Base-by-base conservation (phyloP, 1,284 basidiomycete genomes). In the Trichosporon asahii region DNA sequence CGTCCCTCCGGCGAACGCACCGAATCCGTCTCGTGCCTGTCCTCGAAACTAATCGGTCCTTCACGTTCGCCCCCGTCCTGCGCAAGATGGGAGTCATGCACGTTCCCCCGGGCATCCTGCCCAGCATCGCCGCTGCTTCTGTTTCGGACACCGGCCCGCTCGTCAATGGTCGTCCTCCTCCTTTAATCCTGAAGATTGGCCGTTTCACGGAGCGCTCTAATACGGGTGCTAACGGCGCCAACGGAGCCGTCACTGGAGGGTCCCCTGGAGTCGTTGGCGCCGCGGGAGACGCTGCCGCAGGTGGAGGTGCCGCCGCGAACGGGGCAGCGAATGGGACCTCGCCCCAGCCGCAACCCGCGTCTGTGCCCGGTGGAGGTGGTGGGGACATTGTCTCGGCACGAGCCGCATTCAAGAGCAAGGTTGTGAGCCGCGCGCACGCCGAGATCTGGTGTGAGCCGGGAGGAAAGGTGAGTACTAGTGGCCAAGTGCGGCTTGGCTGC, bases 351-450 rank as follows among this genome's bases (percentile, higher is more conserved):
- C 57, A 31, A 18, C 57, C 29, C 3, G 57, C 29, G 29, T 31
- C 57, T 18, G 29, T 61, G 15, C 57, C 57, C n/a, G 57, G 57
- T n/a, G 69, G 69, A 5, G 83, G 85, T 21, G 82, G 82, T 21
- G 80, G 83, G n/a, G 89, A 91, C 33, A 84, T 90, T 55, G 88
- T 88, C 35, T 89, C 90, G 31, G 89, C 90, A 80, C 94, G 94
- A 79, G 89, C 98, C 64, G 95, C 95, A 0, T 99, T 99, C 88
- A 93, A 93, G 84, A 91, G 89, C 82, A 98, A 98, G 82, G 96
- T 98, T 79, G 96, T 99, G 78, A 93, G 91, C 55, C 88, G 96
- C 49, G 90, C 91, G 0, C 96, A 98, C 81, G 96, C 96, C 0
- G 96, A 98, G 86, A 89, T 98, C 57, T 98, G 94, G 94, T 89